Conservation (phyloP, 768 basidiomycete genomes). For the Phaffia tasmanica region DNA sequence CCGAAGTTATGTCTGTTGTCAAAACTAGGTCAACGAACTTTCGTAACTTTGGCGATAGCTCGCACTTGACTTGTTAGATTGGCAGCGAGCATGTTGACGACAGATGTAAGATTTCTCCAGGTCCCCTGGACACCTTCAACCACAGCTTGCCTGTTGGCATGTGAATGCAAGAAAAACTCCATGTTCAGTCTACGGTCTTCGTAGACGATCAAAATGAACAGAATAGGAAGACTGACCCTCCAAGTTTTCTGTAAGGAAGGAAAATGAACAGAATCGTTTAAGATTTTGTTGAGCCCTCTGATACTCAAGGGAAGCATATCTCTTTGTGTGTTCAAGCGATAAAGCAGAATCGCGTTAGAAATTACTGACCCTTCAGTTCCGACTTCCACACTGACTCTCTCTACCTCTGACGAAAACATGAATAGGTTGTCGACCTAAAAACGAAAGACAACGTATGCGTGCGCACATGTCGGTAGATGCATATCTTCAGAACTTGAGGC, state of each 20-base stretch:
- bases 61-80: constrained; percentile 49
- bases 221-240: constrained; percentile 7
- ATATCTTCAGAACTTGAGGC: no score
- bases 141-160: constrained; percentile 56
- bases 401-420: constrained; percentile 84
- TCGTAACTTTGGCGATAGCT: constrained; percentile 89
- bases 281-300: background rate
- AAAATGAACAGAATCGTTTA: background rate
- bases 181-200: no score
- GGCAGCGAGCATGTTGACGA: constrained; percentile 56
- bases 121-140: constrained; percentile 88
- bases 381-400: constrained; percentile 52
- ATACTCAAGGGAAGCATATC: background rate
- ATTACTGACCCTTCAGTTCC: constrained; percentile 42
- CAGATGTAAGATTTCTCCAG: constrained; percentile 79
- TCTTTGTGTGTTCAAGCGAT: no score
- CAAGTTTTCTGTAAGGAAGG: constrained; percentile 10
- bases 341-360: background rate
- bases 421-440: constrained; percentile 56
- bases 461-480: no score
- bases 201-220: background rate
- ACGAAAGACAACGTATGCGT: no score
- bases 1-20: background rate
- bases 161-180: background rate
- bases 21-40: constrained; percentile 35